phyloP scores from a whole-genome alignment of 2,329 filamentous ascomycete genomes.

The Xylariaceae sp. region DNA sequence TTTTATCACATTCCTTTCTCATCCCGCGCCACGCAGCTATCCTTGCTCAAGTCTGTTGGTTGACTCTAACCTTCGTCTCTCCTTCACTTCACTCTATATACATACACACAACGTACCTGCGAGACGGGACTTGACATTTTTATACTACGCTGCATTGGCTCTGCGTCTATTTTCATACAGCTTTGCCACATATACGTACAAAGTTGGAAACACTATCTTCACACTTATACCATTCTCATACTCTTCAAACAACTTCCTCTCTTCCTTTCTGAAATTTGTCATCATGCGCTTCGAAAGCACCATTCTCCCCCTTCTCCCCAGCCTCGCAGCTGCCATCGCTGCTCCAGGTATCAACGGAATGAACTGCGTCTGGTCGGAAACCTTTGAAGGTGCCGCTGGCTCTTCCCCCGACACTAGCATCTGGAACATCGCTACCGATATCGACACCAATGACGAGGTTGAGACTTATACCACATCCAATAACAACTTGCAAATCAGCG shows the following conservation, averaged over 20 bases:
- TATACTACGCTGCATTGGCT: conserved; percentile 4
- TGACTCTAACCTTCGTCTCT: conserved; percentile 21
- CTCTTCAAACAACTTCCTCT: conserved; percentile 12
- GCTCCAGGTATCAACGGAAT: conserved; percentile 27
- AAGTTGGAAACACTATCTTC: conserved; percentile 6
- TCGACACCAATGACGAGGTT: conserved; percentile 49
- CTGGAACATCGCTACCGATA: conserved; percentile 32
- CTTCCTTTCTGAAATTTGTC: conserved; percentile 13
- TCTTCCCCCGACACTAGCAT: conserved; percentile 18
- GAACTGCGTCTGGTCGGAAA: conserved; percentile 26
- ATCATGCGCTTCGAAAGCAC: conserved; percentile 29
- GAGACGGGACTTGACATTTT: conserved; percentile 22
- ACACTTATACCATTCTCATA: conserved; percentile 7
- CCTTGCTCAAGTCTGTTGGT: conserved; percentile 14
- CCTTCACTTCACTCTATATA: conserved; percentile 21
- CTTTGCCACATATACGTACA: conserved; percentile 4
- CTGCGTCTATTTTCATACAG: conserved; percentile 11
- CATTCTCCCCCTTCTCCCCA: conserved; percentile 25
- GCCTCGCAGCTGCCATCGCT: conserved; percentile 26
- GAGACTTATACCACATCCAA: conserved; percentile 46
- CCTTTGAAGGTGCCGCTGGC: conserved; percentile 27
- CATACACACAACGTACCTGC: conserved; percentile 23
- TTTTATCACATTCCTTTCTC: conserved; percentile 24
- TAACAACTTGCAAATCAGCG: conserved; percentile 48
- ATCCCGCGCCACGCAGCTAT: conserved; percentile 7